Percentiles rank a stretch among this genome's conserved stretches.
phyloP scores from a whole-genome alignment of 2,329 filamentous ascomycete genomes.

The Nannizzia gypsea region DNA sequence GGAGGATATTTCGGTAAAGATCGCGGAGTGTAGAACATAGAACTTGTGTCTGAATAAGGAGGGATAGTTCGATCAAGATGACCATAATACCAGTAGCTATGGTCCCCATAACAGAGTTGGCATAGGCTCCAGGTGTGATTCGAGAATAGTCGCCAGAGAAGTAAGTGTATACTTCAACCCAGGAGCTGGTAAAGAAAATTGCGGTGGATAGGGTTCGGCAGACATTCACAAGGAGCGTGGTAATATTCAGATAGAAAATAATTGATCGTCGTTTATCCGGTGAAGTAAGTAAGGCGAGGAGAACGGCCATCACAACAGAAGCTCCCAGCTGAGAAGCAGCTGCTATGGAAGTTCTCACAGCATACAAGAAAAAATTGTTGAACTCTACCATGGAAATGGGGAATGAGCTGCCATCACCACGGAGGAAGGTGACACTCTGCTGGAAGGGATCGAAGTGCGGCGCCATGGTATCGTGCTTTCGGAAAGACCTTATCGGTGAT shows the following conservation, averaged over 20 bases:
- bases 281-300: slow-evolving; percentile 57
- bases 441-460: slow-evolving; percentile 39
- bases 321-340: slow-evolving; percentile 61
- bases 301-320: slow-evolving; percentile 50
- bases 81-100: slow-evolving; percentile 44
- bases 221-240: slow-evolving; percentile 49
- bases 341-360: slow-evolving; percentile 45
- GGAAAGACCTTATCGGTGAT: neutral
- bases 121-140: slow-evolving; percentile 37
- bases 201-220: slow-evolving; percentile 37
- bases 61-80: slow-evolving; percentile 45
- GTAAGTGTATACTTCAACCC: slow-evolving; percentile 50
- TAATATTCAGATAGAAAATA: slow-evolving; percentile 54
- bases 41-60: slow-evolving; percentile 53
- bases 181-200: slow-evolving; percentile 50
- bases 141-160: slow-evolving; percentile 44
- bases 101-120: slow-evolving; percentile 37
- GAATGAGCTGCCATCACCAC: slow-evolving; percentile 35
- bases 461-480: slow-evolving; percentile 9
- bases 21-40: slow-evolving; percentile 43
- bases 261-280: slow-evolving; percentile 50
- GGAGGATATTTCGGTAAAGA: slow-evolving; percentile 35
- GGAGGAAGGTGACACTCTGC: slow-evolving; percentile 41
- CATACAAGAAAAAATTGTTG: slow-evolving; percentile 37
- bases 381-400: slow-evolving; percentile 33